A percentile compares a stretch with the other conserved stretches of the same genome.
These are phyloP conservation scores for Aspergillus luchuensis DNA, from an alignment of 2,329 filamentous ascomycete genomes.

Conservation along the genomic window DNA sequence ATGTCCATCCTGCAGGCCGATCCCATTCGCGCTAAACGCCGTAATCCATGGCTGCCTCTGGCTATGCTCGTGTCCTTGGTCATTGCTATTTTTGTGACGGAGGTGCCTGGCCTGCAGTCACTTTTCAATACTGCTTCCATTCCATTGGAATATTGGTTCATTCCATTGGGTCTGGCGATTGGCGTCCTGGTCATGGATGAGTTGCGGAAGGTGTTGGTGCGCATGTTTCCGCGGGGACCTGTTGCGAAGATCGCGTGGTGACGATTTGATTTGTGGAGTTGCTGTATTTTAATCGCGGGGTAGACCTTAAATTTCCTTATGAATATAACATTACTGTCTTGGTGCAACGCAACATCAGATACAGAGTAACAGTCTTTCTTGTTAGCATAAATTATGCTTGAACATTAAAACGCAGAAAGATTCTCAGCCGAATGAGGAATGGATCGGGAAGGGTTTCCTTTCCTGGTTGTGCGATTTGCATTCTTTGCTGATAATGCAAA, in stretches of 20 bases:
- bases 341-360: too few species aligned
- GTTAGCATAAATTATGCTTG: too few species aligned
- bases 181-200: slow-evolving; percentile 57
- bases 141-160: slow-evolving; percentile 56
- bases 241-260: slow-evolving; percentile 56
- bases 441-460: too few species aligned
- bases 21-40: slow-evolving; percentile 49
- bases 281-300: too few species aligned
- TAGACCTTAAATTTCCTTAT: too few species aligned
- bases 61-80: slow-evolving; percentile 51
- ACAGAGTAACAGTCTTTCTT: too few species aligned
- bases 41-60: slow-evolving; percentile 54
- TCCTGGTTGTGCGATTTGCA: too few species aligned
- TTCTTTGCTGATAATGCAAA: too few species aligned
- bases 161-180: slow-evolving; percentile 54
- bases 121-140: slow-evolving; percentile 55
- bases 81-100: slow-evolving; percentile 58
- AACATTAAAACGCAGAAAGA: too few species aligned
- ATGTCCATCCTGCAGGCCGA: slow-evolving; percentile 56
- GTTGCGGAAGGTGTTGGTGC: slow-evolving; percentile 53
- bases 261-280: background rate
- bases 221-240: slow-evolving; percentile 48
- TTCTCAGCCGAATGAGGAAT: too few species aligned
- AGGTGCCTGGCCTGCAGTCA: slow-evolving; percentile 52
- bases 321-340: too few species aligned